Base-by-base conservation (phyloP, 768 basidiomycete species). In the Russula griseocarnosa region DNA sequence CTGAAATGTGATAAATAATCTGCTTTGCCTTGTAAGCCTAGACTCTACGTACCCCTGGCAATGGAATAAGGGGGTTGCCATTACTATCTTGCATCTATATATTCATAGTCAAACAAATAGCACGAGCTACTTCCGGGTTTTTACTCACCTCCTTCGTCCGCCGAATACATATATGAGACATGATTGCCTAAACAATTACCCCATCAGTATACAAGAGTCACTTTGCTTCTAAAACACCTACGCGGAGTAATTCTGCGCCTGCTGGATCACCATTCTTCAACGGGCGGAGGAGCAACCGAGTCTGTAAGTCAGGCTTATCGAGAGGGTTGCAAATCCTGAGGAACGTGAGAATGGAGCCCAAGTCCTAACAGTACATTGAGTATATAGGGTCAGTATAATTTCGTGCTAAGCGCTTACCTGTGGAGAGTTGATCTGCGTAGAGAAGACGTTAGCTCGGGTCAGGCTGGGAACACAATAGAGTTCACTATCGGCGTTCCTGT, bases 401-500 rank as follows among this genome's bases (percentile, higher is more conserved):
- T 24, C 42, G 38, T 26, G 38, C 32, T 50, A 22, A 20, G 16
- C 4, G 63, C 70, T 55, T 71, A 86, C 88, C 71, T 79, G 83
- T 5, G 87, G 90, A 55, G 88, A 89, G 67, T 93, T 93, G 64
- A 92, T 89, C 89, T 90, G 61, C 11, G 42, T 14, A 36, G 32
- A 11, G 3, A 5, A 6, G 32, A n/a, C 8, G 30, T 34, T 30
- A 52, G 8, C 10, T 38, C 40, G 60, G 40, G 50, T 36, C 11
- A 36, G n/a, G 6, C 9, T 63, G 3, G 36, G 32, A 24, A 53
- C 34, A 47, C 16, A 47, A 46, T 34, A 47, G 40, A 11, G 75
- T 90, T 75, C 73, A 95, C 90, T 63, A 97, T 95, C 0, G 94
- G 94, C 9, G 94, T 97, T 32, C 93, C 92, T 30, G 85, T 85